phyloP scores from a whole-genome alignment of 148 eudicot species.

The Chenopodium suecicum region DNA sequence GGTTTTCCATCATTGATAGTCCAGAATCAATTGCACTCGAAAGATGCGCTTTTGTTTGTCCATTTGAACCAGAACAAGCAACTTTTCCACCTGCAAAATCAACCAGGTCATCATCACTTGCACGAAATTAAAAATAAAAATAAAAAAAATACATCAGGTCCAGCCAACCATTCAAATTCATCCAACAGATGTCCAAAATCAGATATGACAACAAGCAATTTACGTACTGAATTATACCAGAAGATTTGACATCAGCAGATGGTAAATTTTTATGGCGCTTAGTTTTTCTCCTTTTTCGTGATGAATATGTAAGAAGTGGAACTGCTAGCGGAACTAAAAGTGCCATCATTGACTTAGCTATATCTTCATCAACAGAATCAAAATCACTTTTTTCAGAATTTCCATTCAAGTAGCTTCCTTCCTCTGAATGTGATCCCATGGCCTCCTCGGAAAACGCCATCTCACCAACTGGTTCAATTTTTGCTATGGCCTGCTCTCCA shows the following conservation, averaged over 20 bases:
- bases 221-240: conserved; percentile 35
- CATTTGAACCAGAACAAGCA: conserved; percentile 33
- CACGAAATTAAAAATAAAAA: neutral
- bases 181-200: neutral
- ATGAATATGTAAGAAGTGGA: conserved; percentile 74
- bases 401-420: conserved; percentile 36
- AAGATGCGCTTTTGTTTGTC: conserved; percentile 22
- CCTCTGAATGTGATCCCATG: conserved; percentile 47
- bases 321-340: conserved; percentile 81
- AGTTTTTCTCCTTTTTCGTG: conserved; percentile 57
- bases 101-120: neutral
- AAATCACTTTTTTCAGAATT: conserved; percentile 51
- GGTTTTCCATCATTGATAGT: conserved; percentile 30
- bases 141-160: conserved; percentile 1
- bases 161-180: conserved; percentile 8
- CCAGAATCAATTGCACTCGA: conserved; percentile 27
- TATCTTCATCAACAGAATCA: conserved; percentile 73
- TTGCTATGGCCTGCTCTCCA: conserved; percentile 24
- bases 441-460: conserved; percentile 26
- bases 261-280: conserved; percentile 31
- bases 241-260: conserved; percentile 23
- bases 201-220: conserved; percentile 16
- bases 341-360: conserved; percentile 72
- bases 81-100: conserved; percentile 38
- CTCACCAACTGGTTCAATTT: conserved; percentile 34